Conservation (phyloP, 495 filamentous ascomycete species). For the Penicillium argentinense region DNA sequence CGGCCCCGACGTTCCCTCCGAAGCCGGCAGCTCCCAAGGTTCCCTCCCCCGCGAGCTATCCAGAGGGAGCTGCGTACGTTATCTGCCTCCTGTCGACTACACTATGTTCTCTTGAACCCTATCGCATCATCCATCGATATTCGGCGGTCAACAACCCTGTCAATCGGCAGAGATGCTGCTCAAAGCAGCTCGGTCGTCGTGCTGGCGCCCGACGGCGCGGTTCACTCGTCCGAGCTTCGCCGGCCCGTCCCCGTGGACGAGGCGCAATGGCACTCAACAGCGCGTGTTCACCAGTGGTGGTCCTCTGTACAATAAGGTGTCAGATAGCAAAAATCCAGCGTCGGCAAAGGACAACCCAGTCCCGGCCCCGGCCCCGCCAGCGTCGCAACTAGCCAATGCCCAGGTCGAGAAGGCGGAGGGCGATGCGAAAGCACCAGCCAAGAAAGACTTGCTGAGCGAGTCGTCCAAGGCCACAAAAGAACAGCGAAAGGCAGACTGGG, state of each 20-base stretch:
- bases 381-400: constrained; percentile 19
- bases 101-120: constrained; percentile 33
- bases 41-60: constrained; percentile 22
- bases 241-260: constrained; percentile 27
- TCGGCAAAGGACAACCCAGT: constrained; percentile 6
- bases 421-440: constrained; percentile 34
- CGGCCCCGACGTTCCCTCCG: constrained; percentile 31
- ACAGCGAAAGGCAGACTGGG: constrained; percentile 96
- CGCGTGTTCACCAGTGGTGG: constrained; percentile 28
- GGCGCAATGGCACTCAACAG: constrained; percentile 27
- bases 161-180: constrained; percentile 40
- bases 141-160: background rate
- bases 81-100: constrained; percentile 11
- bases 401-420: constrained; percentile 24
- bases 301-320: constrained; percentile 20
- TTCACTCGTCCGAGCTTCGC: constrained; percentile 30
- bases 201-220: constrained; percentile 39
- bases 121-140: constrained; percentile 1
- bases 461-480: constrained; percentile 65
- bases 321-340: constrained; percentile 12
- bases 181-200: constrained; percentile 43
- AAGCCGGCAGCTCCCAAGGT: constrained; percentile 38
- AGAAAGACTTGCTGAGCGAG: constrained; percentile 57
- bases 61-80: constrained; percentile 14
- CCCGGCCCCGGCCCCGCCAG: constrained; percentile 13